phyloP scores from a whole-genome alignment of 2,329 filamentous ascomycete genomes.

The Torrubiellomyces zombiae region DNA sequence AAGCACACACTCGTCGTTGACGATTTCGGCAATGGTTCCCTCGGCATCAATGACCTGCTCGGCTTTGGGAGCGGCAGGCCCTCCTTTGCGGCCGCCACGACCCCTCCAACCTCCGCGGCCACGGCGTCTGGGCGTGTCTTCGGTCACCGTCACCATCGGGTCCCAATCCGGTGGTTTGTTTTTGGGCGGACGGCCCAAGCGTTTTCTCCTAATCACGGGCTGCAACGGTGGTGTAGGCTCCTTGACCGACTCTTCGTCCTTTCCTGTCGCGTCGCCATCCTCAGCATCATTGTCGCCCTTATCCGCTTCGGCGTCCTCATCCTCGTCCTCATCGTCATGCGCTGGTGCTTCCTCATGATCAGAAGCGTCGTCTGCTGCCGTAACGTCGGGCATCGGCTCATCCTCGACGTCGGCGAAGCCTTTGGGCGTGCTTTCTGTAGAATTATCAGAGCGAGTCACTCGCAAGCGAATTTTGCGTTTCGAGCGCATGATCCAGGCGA shows the following conservation, averaged over 20 bases:
- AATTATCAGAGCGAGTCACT: slow-evolving; percentile 14
- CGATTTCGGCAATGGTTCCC: slow-evolving; percentile 77
- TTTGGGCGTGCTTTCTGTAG: slow-evolving; percentile 24
- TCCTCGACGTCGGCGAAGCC: slow-evolving; percentile 24
- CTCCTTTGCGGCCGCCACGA: slow-evolving; percentile 48
- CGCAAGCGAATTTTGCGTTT: slow-evolving; percentile 17
- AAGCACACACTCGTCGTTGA: slow-evolving; percentile 80
- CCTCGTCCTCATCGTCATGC: slow-evolving; percentile 29
- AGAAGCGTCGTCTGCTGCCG: slow-evolving; percentile 6
- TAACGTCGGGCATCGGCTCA: slow-evolving; percentile 20
- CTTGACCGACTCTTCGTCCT: slow-evolving; percentile 28
- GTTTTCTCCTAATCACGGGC: slow-evolving; percentile 53
- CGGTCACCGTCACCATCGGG: slow-evolving; percentile 37
- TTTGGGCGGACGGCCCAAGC: slow-evolving; percentile 75
- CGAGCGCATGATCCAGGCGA: no score
- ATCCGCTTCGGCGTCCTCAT: slow-evolving; percentile 29
- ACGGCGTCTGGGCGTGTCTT: slow-evolving; percentile 43
- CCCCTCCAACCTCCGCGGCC: slow-evolving; percentile 57
- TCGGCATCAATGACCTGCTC: slow-evolving; percentile 85
- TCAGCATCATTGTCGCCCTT: slow-evolving; percentile 19
- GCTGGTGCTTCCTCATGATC: slow-evolving; percentile 5
- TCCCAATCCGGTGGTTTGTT: slow-evolving; percentile 71
- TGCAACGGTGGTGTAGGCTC: slow-evolving; percentile 39
- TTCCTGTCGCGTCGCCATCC: slow-evolving; percentile 16
- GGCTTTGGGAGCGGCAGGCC: slow-evolving; percentile 57